Base-by-base conservation (phyloP, 768 basidiomycete genomes). In the Favolaschia claudopus region DNA sequence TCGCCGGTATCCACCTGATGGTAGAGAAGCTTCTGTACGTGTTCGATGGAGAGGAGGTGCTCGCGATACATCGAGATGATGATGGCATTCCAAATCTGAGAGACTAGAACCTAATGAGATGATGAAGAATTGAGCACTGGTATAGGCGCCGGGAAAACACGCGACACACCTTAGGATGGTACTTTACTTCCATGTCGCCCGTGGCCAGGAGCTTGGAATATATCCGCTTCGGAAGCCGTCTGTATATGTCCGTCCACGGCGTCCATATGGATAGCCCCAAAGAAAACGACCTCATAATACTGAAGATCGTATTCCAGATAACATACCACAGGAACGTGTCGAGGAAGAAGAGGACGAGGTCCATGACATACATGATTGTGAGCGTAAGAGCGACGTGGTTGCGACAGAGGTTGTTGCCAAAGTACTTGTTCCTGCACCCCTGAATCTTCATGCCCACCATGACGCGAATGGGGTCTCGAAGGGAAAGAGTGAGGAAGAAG, bases 21-120 rank as follows among this genome's bases (percentile, higher is more conserved):
- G 67, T 99, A 99, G 9, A 99, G 86, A 12, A 99, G 78, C 72
- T 96, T 97, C 78, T 99, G 97, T 37, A 99, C 96, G 68, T 99
- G 97, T 67, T 98, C 95, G 70, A 99, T 99, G 44, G 96, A 98
- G 32, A 99, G 80, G n/a, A 99, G 75, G 72, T 99, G 97, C 74
- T 99, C 97, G 70, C 97, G 89, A 76, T 99, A 99, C 97, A 99
- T 99, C 14, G 96, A 99, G 66, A 99, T 99, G 77, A 99, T 97
- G 77, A 99, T 89, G 22, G 97, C 97, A 72, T 99, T 99, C 97
- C 97, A 99, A 53, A 99, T 96, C 76, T 98, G 97, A 15, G 96
- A 97, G 39, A 99, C 96, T 36, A 99, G 84, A 34, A 99, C 95
- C 93, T 95, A 52, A 25, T 45, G 15, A 33, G 29, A 24, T 24